Conservation (phyloP, 140 eudicot genomes). For the Erigeron philadelphicus region DNA sequence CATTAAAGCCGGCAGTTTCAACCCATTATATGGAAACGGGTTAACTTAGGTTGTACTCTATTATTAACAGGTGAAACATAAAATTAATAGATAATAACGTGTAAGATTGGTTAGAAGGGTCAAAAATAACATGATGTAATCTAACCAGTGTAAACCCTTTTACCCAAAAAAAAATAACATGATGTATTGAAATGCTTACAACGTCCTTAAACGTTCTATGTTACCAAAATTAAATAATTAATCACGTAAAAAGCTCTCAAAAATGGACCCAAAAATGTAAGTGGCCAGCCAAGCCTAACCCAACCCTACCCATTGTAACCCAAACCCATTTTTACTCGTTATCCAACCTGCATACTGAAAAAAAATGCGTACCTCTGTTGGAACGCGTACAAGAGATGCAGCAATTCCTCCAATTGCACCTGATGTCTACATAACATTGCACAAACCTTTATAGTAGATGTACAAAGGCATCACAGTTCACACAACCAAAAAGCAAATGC, state of each 20-base stretch:
- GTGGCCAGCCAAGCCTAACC: neutral
- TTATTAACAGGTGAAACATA: too few species aligned
- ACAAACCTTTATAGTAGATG: slow-evolving; percentile 11
- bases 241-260: too few species aligned
- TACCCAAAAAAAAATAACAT: too few species aligned
- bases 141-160: too few species aligned
- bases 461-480: neutral
- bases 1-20: too few species aligned
- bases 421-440: slow-evolving; percentile 61
- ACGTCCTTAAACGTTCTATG: neutral
- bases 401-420: slow-evolving; percentile 94
- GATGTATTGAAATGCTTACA: neutral
- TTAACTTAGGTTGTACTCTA: neutral
- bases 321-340: neutral
- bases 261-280: too few species aligned
- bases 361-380: slow-evolving; percentile 64
- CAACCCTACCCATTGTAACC: neutral
- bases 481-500: neutral
- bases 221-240: neutral
- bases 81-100: too few species aligned
- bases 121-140: too few species aligned
- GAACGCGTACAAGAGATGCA: slow-evolving; percentile 95
- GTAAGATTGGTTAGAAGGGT: neutral
- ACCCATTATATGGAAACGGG: neutral
- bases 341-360: neutral